Evolutionary conservation across 148 eudicot species (phyloP), one percentile per base, ranked within the genome.

Genomic region (Chenopodium formosanum): DNA sequence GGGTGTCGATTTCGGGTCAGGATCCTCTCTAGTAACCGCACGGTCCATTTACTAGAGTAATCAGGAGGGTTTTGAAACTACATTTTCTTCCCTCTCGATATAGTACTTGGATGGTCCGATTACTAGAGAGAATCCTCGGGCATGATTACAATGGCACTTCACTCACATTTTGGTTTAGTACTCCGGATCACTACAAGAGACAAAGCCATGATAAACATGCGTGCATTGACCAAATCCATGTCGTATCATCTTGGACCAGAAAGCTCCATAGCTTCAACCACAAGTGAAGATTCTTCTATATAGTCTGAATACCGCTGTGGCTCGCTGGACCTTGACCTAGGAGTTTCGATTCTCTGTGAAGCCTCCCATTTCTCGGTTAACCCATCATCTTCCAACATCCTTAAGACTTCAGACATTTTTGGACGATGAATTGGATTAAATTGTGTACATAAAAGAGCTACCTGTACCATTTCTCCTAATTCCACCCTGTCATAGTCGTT

Each of bases 361-460:
- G 90, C 91, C 76, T 93, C 98, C 98, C 98, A 93, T 88, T 90
- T 89, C 68, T 95, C 98, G 1, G 91, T 89, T 74, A 92, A 86
- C 48, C 93, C 97, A 70, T 95, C 97, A 2, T 97, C 98, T 89
- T 92, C 98, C 74, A 95, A 82, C 94, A 95, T 88, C 80, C 97
- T 86, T 69, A 95, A 78, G 40, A 93, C 93, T 81, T 93, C 96
- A 0, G 97, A 90, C 97, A 95, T 95, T 87, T 92, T 95, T 9
- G 97, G 98, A 22, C 98, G 96, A 60, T 88, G 86, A 23, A 83
- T 84, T 22, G 98, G 97, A 83, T 85, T 91, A 84, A 93, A 93
- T 50, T 95, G 97, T 29, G 97, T 95, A 64, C 94, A 93, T 47
- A 95, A 78, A 52, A 93, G 94, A 14, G 98, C 96, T 74, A 95